These are phyloP conservation scores for Prunus mongolica DNA, from an alignment of 306 rosid species.

Conservation along the genomic window DNA sequence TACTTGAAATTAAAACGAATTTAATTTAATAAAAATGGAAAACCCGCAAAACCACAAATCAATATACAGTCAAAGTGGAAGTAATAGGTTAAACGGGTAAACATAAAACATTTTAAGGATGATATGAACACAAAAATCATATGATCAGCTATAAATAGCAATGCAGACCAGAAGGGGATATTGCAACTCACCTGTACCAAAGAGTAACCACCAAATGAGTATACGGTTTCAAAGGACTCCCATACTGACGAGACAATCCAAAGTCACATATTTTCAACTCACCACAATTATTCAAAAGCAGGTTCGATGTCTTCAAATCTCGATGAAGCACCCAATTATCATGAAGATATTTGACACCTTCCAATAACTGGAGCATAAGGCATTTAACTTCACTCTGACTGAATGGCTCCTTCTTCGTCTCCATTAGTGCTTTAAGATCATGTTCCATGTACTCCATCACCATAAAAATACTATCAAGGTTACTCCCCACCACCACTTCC, in stretches of 20 bases:
- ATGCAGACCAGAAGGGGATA: not conserved
- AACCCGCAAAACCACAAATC: not conserved
- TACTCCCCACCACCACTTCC: constrained; percentile 98
- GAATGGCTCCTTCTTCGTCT: constrained; percentile 92
- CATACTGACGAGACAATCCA: constrained; percentile 98
- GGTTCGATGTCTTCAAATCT: constrained; percentile 92
- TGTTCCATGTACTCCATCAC: constrained; percentile 99
- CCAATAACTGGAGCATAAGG: constrained; percentile 90
- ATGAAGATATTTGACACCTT: constrained; percentile 95
- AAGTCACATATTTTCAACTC: constrained; percentile 98
- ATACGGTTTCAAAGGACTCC: constrained; percentile 96
- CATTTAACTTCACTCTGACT: constrained; percentile 99
- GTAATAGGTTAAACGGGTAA: not conserved
- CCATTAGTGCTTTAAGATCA: constrained; percentile 96
- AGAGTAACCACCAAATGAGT: constrained; percentile 98
- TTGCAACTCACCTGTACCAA: constrained; percentile 87
- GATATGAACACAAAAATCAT: not conserved
- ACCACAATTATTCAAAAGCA: constrained; percentile 90
- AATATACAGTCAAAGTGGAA: not conserved
- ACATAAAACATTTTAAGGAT: not conserved
- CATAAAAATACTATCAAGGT: constrained; percentile 98
- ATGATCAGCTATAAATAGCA: not conserved
- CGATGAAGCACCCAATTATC: constrained; percentile 99
- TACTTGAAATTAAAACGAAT: not conserved
- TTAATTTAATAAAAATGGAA: not conserved